Base-by-base conservation (phyloP, 495 filamentous ascomycete species). In the Margaritispora aquatica region DNA sequence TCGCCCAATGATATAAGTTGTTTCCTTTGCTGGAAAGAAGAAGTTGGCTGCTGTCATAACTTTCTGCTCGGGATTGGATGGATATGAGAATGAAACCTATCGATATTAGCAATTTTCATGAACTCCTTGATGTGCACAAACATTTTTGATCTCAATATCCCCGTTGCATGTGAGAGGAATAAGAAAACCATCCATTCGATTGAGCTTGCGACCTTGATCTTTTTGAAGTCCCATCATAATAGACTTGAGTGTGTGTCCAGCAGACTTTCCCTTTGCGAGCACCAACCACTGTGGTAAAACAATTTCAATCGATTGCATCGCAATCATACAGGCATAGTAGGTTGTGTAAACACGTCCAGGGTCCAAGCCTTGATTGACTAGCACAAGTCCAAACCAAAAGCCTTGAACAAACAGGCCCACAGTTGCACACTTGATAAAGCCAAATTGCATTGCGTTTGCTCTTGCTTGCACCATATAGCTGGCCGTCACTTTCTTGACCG, bases 21-120 rank as follows among this genome's bases (percentile, higher is more conserved):
- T 86, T 65, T 88, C 74, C 0, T 88, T 84, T 0, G 87, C 76
- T 1, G 82, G 81, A 60, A 97, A 96, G 61, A 77, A 79, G 48
- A 96, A 81, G 17, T 72, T 82, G 1, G 74, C 73, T 10, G 79
- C 75, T 0, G 81, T 70, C 7, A 97, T 76, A 21, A 85, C 87
- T 0, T 71, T 55, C 58, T 83, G 81, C 1, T 81, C 71, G 0
- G 84, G 84, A 22, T 88, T 86, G 1, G 87, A 84, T 1, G 93
- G 89, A 66, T 97, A 98, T 13, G 86, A 74, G 69, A 98, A 97
- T 19, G 83, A 85, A 9, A 96, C 74, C 89, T 91, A 69, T n/a
- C n/a, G n/a, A n/a, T n/a, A n/a, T 1, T 36, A n/a, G 48, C n/a
- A 27, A 11, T 29, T 27, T 26, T 9, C 20, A 17, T 20, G 48